Percentiles rank a stretch among this genome's conserved stretches.
Evolutionary conservation across 768 basidiomycete species (phyloP).

Genomic region (Phylloporus sp.): DNA sequence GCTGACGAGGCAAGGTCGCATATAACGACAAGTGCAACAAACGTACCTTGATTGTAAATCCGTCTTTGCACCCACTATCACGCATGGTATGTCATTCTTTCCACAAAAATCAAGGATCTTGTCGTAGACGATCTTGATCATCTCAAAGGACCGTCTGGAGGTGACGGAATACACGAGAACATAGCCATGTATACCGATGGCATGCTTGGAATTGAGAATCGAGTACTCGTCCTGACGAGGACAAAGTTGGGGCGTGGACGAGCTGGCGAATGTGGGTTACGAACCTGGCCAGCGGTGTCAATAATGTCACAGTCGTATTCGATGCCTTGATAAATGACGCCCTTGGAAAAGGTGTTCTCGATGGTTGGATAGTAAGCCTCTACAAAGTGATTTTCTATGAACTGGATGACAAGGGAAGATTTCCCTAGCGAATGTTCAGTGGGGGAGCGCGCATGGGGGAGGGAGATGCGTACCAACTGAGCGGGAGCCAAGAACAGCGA

Average conservation of each 20-base stretch:
- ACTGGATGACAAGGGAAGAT: slow-evolving; percentile 89
- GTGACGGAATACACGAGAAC: slow-evolving; percentile 95
- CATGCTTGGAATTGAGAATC: slow-evolving; percentile 88
- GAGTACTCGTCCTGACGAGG: slow-evolving; percentile 79
- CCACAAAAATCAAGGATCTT: slow-evolving; percentile 90
- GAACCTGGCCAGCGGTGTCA: slow-evolving; percentile 94
- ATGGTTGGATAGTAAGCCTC: slow-evolving; percentile 96
- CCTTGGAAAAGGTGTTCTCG: slow-evolving; percentile 84
- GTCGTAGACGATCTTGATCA: slow-evolving; percentile 90
- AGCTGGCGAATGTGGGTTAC: slow-evolving; percentile 18
- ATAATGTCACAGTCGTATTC: slow-evolving; percentile 98
- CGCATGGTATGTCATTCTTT: slow-evolving; percentile 80
- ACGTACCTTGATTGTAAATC: slow-evolving; percentile 76
- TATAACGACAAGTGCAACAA: slow-evolving; percentile 5
- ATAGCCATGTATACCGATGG: slow-evolving; percentile 96
- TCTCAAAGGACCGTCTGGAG: slow-evolving; percentile 86
- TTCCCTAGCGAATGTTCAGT: slow-evolving; percentile 61
- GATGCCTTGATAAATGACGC: slow-evolving; percentile 79
- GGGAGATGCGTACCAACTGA: slow-evolving; percentile 67
- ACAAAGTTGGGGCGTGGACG: slow-evolving; percentile 3
- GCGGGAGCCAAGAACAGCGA: slow-evolving; percentile 82
- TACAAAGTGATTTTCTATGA: slow-evolving; percentile 88
- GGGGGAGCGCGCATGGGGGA: slow-evolving; percentile 6
- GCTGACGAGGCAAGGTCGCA: slow-evolving; percentile 8
- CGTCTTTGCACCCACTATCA: slow-evolving; percentile 90